A percentile compares a stretch with the other conserved stretches of the same genome.
phyloP scores from a whole-genome alignment of 768 basidiomycete genomes.

The Podaxis sp. region DNA sequence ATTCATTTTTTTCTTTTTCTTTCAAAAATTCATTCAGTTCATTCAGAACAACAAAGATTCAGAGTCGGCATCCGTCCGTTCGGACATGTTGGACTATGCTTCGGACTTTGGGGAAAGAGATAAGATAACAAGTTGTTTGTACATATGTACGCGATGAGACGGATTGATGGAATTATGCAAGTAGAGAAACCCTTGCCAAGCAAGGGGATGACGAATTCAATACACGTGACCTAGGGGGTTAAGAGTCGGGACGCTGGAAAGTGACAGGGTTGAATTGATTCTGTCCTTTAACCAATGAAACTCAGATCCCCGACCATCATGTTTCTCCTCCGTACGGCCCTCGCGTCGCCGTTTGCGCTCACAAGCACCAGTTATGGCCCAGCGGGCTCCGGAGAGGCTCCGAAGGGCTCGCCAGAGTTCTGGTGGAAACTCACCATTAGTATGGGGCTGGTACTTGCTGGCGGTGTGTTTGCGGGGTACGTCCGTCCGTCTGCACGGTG shows the following conservation, averaged over 20 bases:
- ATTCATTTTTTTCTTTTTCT: too few relatives aligned
- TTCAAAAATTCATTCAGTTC: too few relatives aligned
- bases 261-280: not conserved
- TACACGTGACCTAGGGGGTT: not conserved
- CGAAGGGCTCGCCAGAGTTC: slow-evolving; percentile 60
- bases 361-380: slow-evolving; percentile 8
- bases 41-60: too few relatives aligned
- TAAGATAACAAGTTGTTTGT: too few relatives aligned
- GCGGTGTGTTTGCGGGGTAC: slow-evolving; percentile 93
- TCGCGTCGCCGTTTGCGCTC: slow-evolving; percentile 25
- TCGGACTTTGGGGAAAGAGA: too few relatives aligned
- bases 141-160: too few relatives aligned
- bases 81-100: too few relatives aligned
- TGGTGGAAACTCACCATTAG: slow-evolving; percentile 73
- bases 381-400: not conserved
- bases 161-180: too few relatives aligned
- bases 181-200: too few relatives aligned
- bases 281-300: slow-evolving; percentile 17
- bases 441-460: slow-evolving; percentile 69
- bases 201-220: not conserved
- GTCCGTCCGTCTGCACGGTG: slow-evolving; percentile 21
- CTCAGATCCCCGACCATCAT: slow-evolving; percentile 22
- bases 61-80: too few relatives aligned
- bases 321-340: slow-evolving; percentile 25
- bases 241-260: not conserved